Percentiles rank a stretch among this genome's conserved stretches.
Evolutionary conservation across 164 flowering plant species (phyloP).

Genomic region (Macadamia tetraphylla): DNA sequence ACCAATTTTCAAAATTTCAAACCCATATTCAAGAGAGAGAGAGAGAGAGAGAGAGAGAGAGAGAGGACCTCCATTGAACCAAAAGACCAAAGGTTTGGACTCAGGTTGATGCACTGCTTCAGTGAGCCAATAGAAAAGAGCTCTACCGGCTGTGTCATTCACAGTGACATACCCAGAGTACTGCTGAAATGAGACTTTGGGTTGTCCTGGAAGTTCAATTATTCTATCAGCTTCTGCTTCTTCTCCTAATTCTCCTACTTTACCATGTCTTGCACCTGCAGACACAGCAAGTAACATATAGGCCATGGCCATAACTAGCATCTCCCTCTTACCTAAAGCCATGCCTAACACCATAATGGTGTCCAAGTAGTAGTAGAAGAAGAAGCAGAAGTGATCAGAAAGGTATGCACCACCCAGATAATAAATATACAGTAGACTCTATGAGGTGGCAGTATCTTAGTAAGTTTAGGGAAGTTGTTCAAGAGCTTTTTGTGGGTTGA

Average conservation of each 20-base stretch:
- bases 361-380: background rate
- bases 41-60: conserved; percentile 8
- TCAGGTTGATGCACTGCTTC: conserved; percentile 46
- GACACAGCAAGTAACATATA: conserved; percentile 9
- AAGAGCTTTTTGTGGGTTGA: no score
- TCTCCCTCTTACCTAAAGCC: conserved; percentile 16
- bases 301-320: conserved; percentile 13
- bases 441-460: no score
- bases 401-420: conserved; percentile 11
- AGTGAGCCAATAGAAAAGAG: conserved; percentile 84
- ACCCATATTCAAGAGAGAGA: background rate
- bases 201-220: conserved; percentile 63
- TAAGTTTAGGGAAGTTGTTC: no score
- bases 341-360: conserved; percentile 7
- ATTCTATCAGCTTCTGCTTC: conserved; percentile 64
- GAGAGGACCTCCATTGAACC: conserved; percentile 81
- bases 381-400: conserved; percentile 13
- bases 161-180: conserved; percentile 83
- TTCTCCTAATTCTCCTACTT: background rate
- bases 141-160: conserved; percentile 45
- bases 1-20: no score
- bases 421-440: no score
- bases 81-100: conserved; percentile 64
- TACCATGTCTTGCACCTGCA: conserved; percentile 9
- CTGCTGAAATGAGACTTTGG: conserved; percentile 54